These are phyloP conservation scores for Pluteus cervinus DNA, from an alignment of 768 basidiomycete species.

Conservation along the genomic window DNA sequence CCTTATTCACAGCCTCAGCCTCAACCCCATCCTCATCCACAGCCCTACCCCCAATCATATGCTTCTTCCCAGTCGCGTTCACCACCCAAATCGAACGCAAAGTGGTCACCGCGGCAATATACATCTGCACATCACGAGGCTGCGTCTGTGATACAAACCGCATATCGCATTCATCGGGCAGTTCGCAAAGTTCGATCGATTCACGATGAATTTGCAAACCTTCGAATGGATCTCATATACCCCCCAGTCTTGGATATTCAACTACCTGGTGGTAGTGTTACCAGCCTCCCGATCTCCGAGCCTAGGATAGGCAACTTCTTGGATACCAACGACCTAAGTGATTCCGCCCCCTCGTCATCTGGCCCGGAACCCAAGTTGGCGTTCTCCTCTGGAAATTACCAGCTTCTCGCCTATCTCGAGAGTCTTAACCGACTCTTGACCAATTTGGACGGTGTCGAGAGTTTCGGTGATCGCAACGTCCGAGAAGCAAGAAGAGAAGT, in stretches of 20 bases:
- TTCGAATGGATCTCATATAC: constrained; percentile 36
- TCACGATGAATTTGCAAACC: constrained; percentile 34
- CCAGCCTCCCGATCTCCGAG: no score
- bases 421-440: constrained; percentile 56
- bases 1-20: no score
- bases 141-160: constrained; percentile 41
- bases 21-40: no score
- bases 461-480: constrained; percentile 50
- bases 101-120: constrained; percentile 15
- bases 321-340: no score
- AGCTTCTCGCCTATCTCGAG: constrained; percentile 58
- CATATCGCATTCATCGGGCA: constrained; percentile 38
- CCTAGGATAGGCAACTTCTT: no score
- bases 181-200: no score
- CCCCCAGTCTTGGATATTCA: constrained; percentile 46
- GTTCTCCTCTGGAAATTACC: constrained; percentile 54
- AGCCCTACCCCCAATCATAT: no score
- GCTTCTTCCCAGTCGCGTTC: no score
- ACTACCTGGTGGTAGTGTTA: constrained; percentile 17
- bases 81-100: no score
- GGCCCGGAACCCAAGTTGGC: constrained; percentile 39
- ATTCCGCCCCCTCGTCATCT: no score
- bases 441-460: constrained; percentile 63
- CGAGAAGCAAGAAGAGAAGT: constrained; percentile 43
- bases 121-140: constrained; percentile 29